Conservation (phyloP, 768 basidiomycete genomes). For the Candolleomyces eurysporus region DNA sequence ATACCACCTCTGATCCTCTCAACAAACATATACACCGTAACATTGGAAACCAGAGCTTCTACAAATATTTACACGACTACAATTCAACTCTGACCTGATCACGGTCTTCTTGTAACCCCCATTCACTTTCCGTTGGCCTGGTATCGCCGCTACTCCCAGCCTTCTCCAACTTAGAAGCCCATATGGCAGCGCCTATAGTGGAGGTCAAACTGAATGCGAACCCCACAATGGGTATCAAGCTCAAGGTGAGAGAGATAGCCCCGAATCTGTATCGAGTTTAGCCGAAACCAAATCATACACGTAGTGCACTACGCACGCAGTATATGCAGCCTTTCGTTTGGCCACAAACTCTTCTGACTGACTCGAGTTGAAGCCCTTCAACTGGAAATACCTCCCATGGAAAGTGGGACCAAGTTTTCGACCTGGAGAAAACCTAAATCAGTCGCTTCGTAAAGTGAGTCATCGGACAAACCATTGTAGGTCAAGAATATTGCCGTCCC, state of each 20-base stretch:
- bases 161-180: constrained; percentile 67
- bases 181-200: constrained; percentile 69
- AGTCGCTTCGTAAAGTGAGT: constrained; percentile 3
- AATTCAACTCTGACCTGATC: constrained; percentile 15
- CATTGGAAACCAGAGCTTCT: neutral
- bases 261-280: constrained; percentile 45
- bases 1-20: neutral
- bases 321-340: constrained; percentile 56
- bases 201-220: constrained; percentile 62
- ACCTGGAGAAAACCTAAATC: constrained; percentile 21
- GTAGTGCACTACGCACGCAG: constrained; percentile 43
- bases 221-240: constrained; percentile 59
- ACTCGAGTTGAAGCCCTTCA: constrained; percentile 50
- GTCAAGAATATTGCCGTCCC: constrained; percentile 63
- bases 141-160: constrained; percentile 7
- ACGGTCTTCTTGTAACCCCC: neutral
- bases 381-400: constrained; percentile 68
- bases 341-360: constrained; percentile 46
- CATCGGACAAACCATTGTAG: constrained; percentile 39
- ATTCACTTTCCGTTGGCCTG: neutral
- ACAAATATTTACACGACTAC: neutral
- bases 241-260: constrained; percentile 53
- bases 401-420: constrained; percentile 51
- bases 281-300: neutral
- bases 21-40: too few species aligned